Base-by-base conservation (phyloP, 345 rosid species). In the Lagerstroemia speciosa region DNA sequence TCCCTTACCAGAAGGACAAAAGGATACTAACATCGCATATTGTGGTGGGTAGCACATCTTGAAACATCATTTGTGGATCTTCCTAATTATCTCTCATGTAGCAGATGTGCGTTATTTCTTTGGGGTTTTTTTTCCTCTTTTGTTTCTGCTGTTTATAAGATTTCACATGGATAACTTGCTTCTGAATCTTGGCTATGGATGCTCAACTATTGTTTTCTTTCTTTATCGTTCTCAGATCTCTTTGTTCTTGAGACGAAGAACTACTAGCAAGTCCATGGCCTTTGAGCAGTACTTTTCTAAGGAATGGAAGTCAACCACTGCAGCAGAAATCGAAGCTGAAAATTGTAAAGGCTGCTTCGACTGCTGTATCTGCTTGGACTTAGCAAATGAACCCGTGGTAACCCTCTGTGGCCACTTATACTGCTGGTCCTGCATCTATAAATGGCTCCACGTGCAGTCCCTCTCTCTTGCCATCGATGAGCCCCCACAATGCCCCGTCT, bases 351-450 rank as follows among this genome's bases (percentile, higher is more conserved):
- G 91, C 72, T 80, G 86, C 80, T 94, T 91, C 69, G 95, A 91
- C 77, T 94, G 99, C 80, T 89, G 85, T 65, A 91, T 94, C 78
- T 94, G 99, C 65, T 75, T 94, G 20, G 97, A 94, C 46, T 82
- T 66, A 62, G 97, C 91, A 5, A 80, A 57, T 0, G 99, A 94
- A 45, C 99, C 99, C 0, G 94, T 94, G 69, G 97, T 94, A 64
- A 91, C 97, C 33, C 87, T 83, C 66, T 94, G 97, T 36, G 99
- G 99, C 38, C 99, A 94, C 80, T 85, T 94, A 58, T 94, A 89
- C 78, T 94, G 99, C 82, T 94, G 99, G 99, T 91, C 96, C 26
- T 94, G 97, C 83, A 89, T 94, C 72, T 87, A 91, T 78, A 85
- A 88, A 76, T 93, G 98, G 98, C 88, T 88, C 32, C 88, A 83